phyloP scores from a whole-genome alignment of 345 rosid genomes.

The Corchorus olitorius region DNA sequence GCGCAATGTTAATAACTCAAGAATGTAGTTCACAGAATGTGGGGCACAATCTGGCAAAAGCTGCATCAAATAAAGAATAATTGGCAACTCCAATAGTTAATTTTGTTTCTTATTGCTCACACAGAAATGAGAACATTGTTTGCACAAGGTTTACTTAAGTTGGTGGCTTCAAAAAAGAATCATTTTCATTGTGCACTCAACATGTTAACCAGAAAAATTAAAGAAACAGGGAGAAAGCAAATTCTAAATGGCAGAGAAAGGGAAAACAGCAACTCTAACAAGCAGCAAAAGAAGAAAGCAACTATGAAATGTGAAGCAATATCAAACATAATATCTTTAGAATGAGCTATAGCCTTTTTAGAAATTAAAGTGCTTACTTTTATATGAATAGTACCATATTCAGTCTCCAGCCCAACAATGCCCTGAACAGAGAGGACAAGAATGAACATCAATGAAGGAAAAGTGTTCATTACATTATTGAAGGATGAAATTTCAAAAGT shows the following conservation, averaged over 20 bases:
- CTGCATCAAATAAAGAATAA: slow-evolving; percentile 43
- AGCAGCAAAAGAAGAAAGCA: not conserved
- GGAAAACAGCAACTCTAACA: not conserved
- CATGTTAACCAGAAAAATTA: not conserved
- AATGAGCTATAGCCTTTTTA: slow-evolving; percentile 3
- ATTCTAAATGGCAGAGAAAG: not conserved
- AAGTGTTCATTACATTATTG: not conserved
- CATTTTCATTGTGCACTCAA: not conserved
- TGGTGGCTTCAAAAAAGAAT: not conserved
- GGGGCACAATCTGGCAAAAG: slow-evolving; percentile 95
- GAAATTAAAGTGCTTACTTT: slow-evolving; percentile 53
- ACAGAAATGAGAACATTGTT: not conserved
- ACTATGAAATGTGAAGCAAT: not conserved
- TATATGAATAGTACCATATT: slow-evolving; percentile 73
- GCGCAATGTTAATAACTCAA: slow-evolving; percentile 66
- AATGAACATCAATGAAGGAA: not conserved
- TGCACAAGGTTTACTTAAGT: not conserved
- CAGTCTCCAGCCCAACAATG: slow-evolving; percentile 77
- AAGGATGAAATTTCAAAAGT: not conserved
- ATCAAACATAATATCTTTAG: not conserved
- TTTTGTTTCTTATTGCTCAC: not conserved
- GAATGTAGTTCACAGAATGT: slow-evolving; percentile 75
- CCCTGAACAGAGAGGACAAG: slow-evolving; percentile 51
- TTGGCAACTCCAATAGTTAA: not conserved
- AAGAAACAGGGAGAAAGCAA: not conserved